Evolutionary conservation across 2,329 filamentous ascomycete species (phyloP).

Genomic region (Diaporthe capsici): DNA sequence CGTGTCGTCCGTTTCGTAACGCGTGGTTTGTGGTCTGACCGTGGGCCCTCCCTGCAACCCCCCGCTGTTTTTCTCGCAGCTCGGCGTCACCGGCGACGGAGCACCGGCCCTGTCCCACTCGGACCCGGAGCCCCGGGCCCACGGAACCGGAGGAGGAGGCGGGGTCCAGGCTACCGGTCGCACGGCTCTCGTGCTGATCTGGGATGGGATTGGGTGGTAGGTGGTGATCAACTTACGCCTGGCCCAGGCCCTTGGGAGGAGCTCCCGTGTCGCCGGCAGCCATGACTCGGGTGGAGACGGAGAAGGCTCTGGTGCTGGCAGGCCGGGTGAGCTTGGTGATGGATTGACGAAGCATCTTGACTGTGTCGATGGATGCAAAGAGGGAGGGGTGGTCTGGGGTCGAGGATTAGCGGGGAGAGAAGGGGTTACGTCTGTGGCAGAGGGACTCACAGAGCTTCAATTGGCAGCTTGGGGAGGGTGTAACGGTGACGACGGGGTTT

Average conservation of each 20-base stretch:
- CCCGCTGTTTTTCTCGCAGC: conserved; percentile 25
- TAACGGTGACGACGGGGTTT: conserved; percentile 27
- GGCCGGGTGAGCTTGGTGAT: conserved; percentile 68
- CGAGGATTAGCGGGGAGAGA: conserved; percentile 8
- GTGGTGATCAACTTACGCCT: conserved; percentile 60
- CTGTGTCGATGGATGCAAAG: conserved; percentile 26
- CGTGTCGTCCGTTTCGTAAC: neutral
- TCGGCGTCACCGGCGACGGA: conserved; percentile 21
- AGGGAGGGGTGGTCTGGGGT: conserved; percentile 21
- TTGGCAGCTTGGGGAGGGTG: conserved; percentile 36
- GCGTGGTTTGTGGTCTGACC: conserved; percentile 28
- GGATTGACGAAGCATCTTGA: conserved; percentile 77
- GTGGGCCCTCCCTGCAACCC: conserved; percentile 10
- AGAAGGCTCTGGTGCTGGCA: conserved; percentile 70
- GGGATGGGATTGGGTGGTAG: neutral
- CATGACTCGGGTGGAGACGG: conserved; percentile 75
- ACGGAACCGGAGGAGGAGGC: neutral
- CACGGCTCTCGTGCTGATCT: neutral
- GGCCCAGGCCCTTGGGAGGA: conserved; percentile 66
- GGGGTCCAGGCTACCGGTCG: neutral
- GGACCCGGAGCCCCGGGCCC: neutral
- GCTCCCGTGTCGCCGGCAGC: conserved; percentile 78
- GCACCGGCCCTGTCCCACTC: conserved; percentile 22
- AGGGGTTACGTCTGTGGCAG: conserved; percentile 21
- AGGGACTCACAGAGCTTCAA: conserved; percentile 39